Percentiles rank a stretch among this genome's conserved stretches.
Conservation (phyloP, 2,329 filamentous ascomycete genomes). For the Pseudogymnoascus pannorum region DNA sequence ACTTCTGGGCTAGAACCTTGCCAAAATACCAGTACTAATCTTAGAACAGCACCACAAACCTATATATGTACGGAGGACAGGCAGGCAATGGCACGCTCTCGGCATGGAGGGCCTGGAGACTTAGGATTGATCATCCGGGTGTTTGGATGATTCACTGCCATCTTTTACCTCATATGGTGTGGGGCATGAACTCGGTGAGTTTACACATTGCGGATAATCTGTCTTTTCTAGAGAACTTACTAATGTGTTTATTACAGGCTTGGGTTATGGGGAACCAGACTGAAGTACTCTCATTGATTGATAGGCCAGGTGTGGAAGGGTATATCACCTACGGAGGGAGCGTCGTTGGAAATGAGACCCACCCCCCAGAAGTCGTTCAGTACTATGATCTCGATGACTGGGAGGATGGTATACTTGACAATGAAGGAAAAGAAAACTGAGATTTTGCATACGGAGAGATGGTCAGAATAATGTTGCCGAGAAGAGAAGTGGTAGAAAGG, state of each 20-base stretch:
- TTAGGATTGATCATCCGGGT: constrained; percentile 39
- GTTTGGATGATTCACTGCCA: constrained; percentile 46
- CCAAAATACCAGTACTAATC: background rate
- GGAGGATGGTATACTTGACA: background rate
- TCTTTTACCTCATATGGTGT: constrained; percentile 40
- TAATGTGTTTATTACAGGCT: background rate
- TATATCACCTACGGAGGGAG: constrained; percentile 29
- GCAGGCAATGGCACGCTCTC: background rate
- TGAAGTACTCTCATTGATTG: constrained; percentile 20
- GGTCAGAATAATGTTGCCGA: background rate
- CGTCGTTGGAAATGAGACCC: constrained; percentile 26
- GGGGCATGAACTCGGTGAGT: constrained; percentile 3
- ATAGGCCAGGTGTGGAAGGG: constrained; percentile 24
- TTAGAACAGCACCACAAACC: constrained; percentile 31
- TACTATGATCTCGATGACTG: background rate
- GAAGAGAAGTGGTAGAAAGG: background rate
- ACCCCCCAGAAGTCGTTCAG: constrained; percentile 20
- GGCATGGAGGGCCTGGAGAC: constrained; percentile 44
- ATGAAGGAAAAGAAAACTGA: background rate
- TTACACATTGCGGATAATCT: constrained; percentile 17
- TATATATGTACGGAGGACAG: constrained; percentile 36
- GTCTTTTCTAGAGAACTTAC: background rate
- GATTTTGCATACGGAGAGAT: background rate
- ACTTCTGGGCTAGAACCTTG: background rate
- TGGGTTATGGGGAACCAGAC: constrained; percentile 31